Percentiles rank a stretch among this genome's conserved stretches.
Evolutionary conservation across 495 filamentous ascomycete species (phyloP).

Genomic region (Talaromyces liani): DNA sequence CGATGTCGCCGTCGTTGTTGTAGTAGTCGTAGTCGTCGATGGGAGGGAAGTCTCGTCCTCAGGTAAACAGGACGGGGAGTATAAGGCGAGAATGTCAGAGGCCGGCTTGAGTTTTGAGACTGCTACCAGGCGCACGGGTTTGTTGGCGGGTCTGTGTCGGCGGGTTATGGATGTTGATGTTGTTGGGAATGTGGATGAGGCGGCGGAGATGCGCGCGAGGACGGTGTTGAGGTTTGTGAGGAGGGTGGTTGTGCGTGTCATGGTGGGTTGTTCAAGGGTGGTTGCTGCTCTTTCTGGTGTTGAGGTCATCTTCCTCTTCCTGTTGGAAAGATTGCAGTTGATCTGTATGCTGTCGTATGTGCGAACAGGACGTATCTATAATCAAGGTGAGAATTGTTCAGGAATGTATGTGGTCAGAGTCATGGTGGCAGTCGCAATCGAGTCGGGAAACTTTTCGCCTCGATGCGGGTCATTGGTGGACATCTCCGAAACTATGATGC

Average conservation of each 20-base stretch:
- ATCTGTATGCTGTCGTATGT: not conserved
- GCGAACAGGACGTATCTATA: not conserved
- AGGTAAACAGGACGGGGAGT: constrained; percentile 41
- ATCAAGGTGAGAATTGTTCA: not conserved
- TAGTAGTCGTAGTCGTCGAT: not conserved
- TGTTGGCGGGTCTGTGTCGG: constrained; percentile 10
- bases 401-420: not conserved
- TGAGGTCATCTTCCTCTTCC: not conserved
- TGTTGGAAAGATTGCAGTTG: not conserved
- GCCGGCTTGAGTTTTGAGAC: constrained; percentile 93
- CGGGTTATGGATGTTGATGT: constrained; percentile 6
- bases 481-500: not conserved
- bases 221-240: constrained; percentile 32
- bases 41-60: not conserved
- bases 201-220: constrained; percentile 24
- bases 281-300: not conserved
- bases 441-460: not conserved
- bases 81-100: constrained; percentile 77
- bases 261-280: not conserved
- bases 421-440: not conserved
- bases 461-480: not conserved
- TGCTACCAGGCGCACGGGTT: constrained; percentile 67
- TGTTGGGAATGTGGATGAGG: constrained; percentile 13
- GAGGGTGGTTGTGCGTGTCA: constrained; percentile 27
- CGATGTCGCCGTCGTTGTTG: constrained; percentile 11